Evolutionary conservation across 331 rosid species (phyloP).

Genomic region (Pyrus hybrid): DNA sequence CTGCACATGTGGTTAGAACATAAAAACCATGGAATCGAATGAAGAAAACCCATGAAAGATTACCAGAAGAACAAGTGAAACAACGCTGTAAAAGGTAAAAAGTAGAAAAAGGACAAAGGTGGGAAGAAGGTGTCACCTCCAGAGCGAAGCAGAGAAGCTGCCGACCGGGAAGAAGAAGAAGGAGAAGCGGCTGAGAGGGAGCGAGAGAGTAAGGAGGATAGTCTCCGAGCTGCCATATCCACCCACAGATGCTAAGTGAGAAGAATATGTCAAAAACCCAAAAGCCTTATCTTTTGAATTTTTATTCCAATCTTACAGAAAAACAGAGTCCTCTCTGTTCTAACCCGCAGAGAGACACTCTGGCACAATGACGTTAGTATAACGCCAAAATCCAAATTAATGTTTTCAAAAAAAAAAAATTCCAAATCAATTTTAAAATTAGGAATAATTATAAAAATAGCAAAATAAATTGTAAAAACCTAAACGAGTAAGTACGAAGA

Average conservation of each 20-base stretch:
- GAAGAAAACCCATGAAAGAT: neutral
- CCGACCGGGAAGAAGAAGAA: slow-evolving; percentile 11
- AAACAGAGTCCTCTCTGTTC: neutral
- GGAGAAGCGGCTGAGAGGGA: slow-evolving; percentile 32
- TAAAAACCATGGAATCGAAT: neutral
- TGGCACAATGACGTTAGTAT: neutral
- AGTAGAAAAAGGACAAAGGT: neutral
- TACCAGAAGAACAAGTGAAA: neutral
- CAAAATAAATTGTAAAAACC: neutral
- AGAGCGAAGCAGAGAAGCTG: slow-evolving; percentile 37
- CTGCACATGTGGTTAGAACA: neutral
- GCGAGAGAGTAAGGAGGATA: slow-evolving; percentile 44
- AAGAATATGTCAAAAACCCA: neutral
- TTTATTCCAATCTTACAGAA: neutral
- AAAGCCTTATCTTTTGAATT: neutral
- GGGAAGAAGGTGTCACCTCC: slow-evolving; percentile 22
- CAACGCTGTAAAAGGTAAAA: neutral
- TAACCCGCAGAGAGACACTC: neutral
- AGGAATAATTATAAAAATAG: no score
- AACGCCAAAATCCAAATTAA: neutral
- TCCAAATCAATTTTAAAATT: neutral
- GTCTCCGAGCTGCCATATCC: slow-evolving; percentile 59
- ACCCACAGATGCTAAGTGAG: slow-evolving; percentile 3
- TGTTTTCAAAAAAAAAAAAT: no score
- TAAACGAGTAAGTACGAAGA: neutral